A percentile compares a stretch with the other conserved stretches of the same genome.
phyloP scores from a whole-genome alignment of 1,284 basidiomycete genomes.

The Cystobasidium sp. region DNA sequence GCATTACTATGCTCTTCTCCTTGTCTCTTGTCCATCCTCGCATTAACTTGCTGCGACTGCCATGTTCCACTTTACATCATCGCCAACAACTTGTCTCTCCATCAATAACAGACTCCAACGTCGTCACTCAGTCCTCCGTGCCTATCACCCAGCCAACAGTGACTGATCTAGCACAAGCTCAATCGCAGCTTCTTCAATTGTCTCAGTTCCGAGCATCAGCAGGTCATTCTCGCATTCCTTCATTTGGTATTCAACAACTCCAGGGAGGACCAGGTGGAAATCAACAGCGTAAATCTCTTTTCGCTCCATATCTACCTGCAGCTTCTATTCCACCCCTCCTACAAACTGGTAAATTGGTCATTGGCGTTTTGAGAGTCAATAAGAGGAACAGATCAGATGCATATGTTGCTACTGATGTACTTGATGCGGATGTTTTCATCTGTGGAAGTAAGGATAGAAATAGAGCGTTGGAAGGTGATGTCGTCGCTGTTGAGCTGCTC shows the following conservation, averaged over 20 bases:
- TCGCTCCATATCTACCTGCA: constrained; percentile 97
- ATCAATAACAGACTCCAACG: constrained; percentile 16
- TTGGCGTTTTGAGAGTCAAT: constrained; percentile 96
- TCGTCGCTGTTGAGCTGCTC: constrained; percentile 96
- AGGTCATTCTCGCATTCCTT: constrained; percentile 94
- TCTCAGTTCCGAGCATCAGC: constrained; percentile 96
- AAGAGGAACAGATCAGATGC: constrained; percentile 92
- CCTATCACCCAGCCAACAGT: constrained; percentile 47
- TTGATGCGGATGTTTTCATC: constrained; percentile 97
- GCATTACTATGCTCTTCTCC: too few relatives aligned
- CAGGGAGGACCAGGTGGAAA: constrained; percentile 65
- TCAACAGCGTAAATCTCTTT: constrained; percentile 95
- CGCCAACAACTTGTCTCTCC: not conserved
- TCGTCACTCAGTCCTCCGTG: constrained; percentile 32
- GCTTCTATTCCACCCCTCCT: constrained; percentile 95
- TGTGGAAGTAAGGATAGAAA: constrained; percentile 99
- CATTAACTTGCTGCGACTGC: too few relatives aligned
- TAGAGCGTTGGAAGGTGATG: constrained; percentile 95
- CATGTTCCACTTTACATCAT: too few relatives aligned
- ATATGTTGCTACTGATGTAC: constrained; percentile 97
- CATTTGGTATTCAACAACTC: constrained; percentile 63
- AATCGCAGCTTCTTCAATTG: constrained; percentile 92
- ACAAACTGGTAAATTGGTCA: constrained; percentile 97
- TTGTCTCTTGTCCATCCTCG: too few relatives aligned
- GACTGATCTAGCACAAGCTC: constrained; percentile 61